Percentiles rank a stretch among this genome's conserved stretches.
These are phyloP conservation scores for Podila clonocystis DNA, from an alignment of 192 early-diverging fungal genomes.

Conservation along the genomic window DNA sequence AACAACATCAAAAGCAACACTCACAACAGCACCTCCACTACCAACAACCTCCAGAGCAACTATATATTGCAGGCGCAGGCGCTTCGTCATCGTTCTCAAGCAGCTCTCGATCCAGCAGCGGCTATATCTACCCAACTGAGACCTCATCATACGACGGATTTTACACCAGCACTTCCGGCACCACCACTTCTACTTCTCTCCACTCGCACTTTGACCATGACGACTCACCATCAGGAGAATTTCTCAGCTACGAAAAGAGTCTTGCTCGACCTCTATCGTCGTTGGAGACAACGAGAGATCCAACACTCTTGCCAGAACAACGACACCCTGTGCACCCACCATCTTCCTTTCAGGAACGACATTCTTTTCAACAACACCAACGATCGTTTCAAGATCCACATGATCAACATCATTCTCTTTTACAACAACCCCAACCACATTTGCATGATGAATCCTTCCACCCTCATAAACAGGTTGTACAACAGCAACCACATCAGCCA, in stretches of 20 bases:
- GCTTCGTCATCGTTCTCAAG: background rate
- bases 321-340: background rate
- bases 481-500: background rate
- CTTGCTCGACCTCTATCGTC: too few relatives aligned
- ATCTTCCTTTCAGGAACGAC: background rate
- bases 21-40: background rate
- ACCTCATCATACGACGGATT: conserved; percentile 4
- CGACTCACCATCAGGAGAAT: background rate
- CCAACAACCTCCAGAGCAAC: background rate
- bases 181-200: background rate
- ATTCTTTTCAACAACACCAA: background rate
- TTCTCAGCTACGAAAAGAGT: too few relatives aligned
- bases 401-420: background rate
- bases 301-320: background rate
- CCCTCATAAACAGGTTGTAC: background rate
- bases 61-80: background rate
- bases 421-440: background rate
- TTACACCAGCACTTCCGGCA: background rate
- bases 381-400: background rate
- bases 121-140: conserved; percentile 4
- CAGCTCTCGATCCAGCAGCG: conserved; percentile 10
- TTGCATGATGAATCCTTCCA: background rate
- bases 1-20: background rate
- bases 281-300: background rate
- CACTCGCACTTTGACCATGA: conserved; percentile 1